A percentile compares a stretch with the other conserved stretches of the same genome.
These are phyloP conservation scores for Aristolochia fimbriata DNA, from an alignment of 164 flowering plant genomes.

Conservation along the genomic window DNA sequence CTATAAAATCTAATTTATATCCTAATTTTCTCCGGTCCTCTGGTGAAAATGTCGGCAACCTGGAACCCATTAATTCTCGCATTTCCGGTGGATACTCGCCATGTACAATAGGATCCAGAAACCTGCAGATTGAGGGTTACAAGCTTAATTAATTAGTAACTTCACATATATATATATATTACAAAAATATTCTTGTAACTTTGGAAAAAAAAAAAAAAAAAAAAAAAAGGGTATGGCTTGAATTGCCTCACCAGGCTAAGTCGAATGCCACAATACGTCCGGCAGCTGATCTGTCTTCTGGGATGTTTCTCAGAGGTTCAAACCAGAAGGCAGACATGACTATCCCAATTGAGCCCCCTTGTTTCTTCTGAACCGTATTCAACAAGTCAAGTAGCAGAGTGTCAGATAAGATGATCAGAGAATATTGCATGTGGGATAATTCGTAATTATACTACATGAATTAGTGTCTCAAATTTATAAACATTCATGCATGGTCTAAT, in stretches of 20 bases:
- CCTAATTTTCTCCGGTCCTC: conserved; percentile 16
- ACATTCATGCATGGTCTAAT: no score
- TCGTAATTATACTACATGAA: no score
- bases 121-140: conserved; percentile 2
- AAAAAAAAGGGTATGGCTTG: neutral
- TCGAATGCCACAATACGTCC: conserved; percentile 3
- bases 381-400: neutral
- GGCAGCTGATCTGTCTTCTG: conserved; percentile 7
- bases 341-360: conserved; percentile 11
- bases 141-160: no score
- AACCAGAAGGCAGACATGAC: conserved; percentile 5
- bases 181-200: no score
- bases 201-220: neutral
- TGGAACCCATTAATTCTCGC: conserved; percentile 16
- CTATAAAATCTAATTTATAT: conserved; percentile 29
- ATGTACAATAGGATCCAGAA: conserved; percentile 30
- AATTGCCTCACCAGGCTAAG: conserved; percentile 4
- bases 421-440: no score
- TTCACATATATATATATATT: no score
- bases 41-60: conserved; percentile 18
- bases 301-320: conserved; percentile 9
- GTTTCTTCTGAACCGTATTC: conserved; percentile 2
- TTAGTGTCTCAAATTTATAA: no score
- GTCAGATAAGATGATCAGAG: neutral
- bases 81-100: conserved; percentile 37